Conservation (phyloP, 805 yeast species). For the Saturnispora silvae region DNA sequence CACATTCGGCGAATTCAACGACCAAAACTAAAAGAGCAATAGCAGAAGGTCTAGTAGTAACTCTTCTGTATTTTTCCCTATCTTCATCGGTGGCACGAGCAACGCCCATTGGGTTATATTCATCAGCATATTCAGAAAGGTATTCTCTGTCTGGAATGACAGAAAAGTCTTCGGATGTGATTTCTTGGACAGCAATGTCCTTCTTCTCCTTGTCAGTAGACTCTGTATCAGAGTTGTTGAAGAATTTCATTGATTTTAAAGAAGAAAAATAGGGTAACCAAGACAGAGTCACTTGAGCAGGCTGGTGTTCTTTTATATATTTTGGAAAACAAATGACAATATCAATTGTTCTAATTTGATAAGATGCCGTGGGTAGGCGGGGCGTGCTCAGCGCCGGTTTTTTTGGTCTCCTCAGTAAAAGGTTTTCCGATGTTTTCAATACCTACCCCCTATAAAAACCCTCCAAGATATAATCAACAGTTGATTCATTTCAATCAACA, state of each 20-base stretch:
- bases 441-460: no score
- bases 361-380: slow-evolving; percentile 1
- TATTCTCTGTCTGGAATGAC: slow-evolving; percentile 3
- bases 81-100: slow-evolving; percentile 23
- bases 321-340: no score
- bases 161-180: neutral
- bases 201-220: slow-evolving; percentile 2
- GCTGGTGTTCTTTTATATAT: neutral
- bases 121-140: slow-evolving; percentile 20
- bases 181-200: neutral
- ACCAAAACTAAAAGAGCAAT: slow-evolving; percentile 33
- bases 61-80: slow-evolving; percentile 24
- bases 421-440: no score
- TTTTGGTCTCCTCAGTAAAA: no score
- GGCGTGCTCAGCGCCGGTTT: neutral
- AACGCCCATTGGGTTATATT: slow-evolving; percentile 23
- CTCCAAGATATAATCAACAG: no score
- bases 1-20: slow-evolving; percentile 45
- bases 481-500: no score
- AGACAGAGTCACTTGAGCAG: neutral
- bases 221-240: neutral
- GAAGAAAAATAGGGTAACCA: neutral
- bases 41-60: slow-evolving; percentile 29
- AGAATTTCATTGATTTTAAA: slow-evolving; percentile 1
- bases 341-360: no score